phyloP scores from a whole-genome alignment of 2,329 filamentous ascomycete species.

The Colletotrichum zoysiae region DNA sequence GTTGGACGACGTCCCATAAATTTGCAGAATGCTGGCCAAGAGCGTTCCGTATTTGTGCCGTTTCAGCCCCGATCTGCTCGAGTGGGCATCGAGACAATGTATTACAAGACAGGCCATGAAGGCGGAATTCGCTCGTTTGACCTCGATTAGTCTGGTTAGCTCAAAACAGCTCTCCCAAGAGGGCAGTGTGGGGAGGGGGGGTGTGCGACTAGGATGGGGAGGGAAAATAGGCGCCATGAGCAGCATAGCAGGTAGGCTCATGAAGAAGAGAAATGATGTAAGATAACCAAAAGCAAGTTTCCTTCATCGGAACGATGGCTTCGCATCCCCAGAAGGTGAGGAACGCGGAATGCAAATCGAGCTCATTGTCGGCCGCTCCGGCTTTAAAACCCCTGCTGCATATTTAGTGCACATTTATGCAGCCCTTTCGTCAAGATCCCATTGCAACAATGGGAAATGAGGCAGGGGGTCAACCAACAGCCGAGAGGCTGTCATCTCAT shows the following conservation, averaged over 20 bases:
- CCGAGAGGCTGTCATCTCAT: slow-evolving; percentile 24
- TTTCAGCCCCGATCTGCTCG: slow-evolving; percentile 2
- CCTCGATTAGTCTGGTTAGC: slow-evolving; percentile 3
- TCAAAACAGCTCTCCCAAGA: slow-evolving; percentile 7
- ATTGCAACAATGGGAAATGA: neutral
- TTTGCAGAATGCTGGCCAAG: slow-evolving; percentile 6
- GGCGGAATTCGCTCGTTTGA: neutral
- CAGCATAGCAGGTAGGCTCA: slow-evolving; percentile 7
- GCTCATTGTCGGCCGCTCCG: slow-evolving; percentile 32
- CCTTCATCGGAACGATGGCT: slow-evolving; percentile 1
- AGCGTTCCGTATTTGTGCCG: slow-evolving; percentile 1
- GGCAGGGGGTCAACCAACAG: slow-evolving; percentile 21
- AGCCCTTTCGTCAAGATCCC: slow-evolving; percentile 8
- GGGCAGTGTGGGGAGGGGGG: slow-evolving; percentile 23
- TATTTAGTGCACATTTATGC: neutral
- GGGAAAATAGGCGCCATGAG: neutral
- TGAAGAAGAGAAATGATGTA: slow-evolving; percentile 19
- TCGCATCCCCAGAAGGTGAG: neutral
- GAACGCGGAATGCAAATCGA: slow-evolving; percentile 4
- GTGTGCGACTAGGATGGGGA: slow-evolving; percentile 7
- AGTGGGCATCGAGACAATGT: neutral
- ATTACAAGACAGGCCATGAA: neutral
- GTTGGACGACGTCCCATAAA: slow-evolving; percentile 23
- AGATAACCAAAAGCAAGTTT: slow-evolving; percentile 30
- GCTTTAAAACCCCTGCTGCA: slow-evolving; percentile 34